Evolutionary conservation across 495 filamentous ascomycete species (phyloP).

Genomic region (Clohesyomyces aquaticus): DNA sequence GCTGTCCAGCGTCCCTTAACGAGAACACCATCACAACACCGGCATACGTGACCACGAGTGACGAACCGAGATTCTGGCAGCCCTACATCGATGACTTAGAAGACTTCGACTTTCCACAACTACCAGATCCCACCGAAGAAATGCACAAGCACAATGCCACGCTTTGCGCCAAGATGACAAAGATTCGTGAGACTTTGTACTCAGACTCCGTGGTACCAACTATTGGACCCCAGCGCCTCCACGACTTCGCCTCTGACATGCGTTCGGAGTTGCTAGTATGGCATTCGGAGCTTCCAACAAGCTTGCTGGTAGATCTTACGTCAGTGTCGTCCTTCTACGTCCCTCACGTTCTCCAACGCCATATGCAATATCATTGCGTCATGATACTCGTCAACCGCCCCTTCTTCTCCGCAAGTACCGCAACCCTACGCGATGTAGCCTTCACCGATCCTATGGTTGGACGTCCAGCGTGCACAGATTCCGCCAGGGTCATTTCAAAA

Average conservation of each 20-base stretch:
- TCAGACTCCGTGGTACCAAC: neutral
- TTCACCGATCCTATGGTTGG: neutral
- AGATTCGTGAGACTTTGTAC: neutral
- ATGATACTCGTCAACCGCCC: slow-evolving; percentile 1
- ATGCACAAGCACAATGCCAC: slow-evolving; percentile 6
- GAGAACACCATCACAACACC: slow-evolving; percentile 31
- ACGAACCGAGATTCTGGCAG: neutral
- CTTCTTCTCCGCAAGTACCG: neutral
- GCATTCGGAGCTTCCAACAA: neutral
- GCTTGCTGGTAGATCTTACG: neutral
- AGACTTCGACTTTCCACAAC: slow-evolving; percentile 1
- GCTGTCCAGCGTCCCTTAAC: neutral
- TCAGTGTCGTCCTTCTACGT: neutral
- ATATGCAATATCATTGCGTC: slow-evolving; percentile 1
- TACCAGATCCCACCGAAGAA: slow-evolving; percentile 3
- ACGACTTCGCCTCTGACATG: neutral
- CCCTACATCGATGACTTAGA: slow-evolving; percentile 13
- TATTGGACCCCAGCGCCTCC: neutral
- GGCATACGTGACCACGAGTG: neutral
- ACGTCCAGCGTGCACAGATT: neutral
- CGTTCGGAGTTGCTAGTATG: neutral
- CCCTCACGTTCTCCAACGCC: neutral
- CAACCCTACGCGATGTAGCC: neutral
- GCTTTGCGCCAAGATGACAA: slow-evolving; percentile 10
- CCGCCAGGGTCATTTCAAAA: neutral